phyloP scores from a whole-genome alignment of 2,329 filamentous ascomycete genomes.

The Venturiaceae sp. region DNA sequence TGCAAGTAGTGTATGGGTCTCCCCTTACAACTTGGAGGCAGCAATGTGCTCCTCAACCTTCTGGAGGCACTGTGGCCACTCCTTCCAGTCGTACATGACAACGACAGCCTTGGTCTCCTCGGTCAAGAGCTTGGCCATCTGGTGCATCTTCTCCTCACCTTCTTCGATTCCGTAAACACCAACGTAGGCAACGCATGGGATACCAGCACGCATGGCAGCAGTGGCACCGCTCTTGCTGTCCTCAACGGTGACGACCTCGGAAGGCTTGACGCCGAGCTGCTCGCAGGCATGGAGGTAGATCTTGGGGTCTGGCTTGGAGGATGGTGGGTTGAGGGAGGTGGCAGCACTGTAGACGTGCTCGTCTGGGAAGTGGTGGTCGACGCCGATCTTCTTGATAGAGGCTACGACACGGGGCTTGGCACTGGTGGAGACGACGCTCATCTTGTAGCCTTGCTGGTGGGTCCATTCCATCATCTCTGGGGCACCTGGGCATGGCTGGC shows the following conservation, averaged over 20 bases:
- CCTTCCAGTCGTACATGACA: constrained; percentile 44
- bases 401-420: constrained; percentile 70
- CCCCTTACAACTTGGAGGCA: neutral
- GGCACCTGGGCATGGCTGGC: constrained; percentile 59
- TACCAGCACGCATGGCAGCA: constrained; percentile 66
- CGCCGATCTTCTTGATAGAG: constrained; percentile 67
- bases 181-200: constrained; percentile 76
- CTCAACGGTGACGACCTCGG: constrained; percentile 72
- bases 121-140: constrained; percentile 39
- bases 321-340: constrained; percentile 67
- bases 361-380: constrained; percentile 69
- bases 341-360: constrained; percentile 75
- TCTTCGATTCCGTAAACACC: constrained; percentile 53
- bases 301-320: constrained; percentile 82
- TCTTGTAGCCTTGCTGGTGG: constrained; percentile 52
- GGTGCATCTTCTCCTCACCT: constrained; percentile 51
- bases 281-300: constrained; percentile 75
- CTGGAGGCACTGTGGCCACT: constrained; percentile 39
- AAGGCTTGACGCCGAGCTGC: constrained; percentile 59
- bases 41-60: constrained; percentile 11
- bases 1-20: neutral
- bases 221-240: constrained; percentile 76
- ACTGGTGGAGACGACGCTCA: constrained; percentile 74
- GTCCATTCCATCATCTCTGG: constrained; percentile 59
- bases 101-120: constrained; percentile 36